Conservation (phyloP, 1,284 basidiomycete genomes). For the Clitocybe nebularis region DNA sequence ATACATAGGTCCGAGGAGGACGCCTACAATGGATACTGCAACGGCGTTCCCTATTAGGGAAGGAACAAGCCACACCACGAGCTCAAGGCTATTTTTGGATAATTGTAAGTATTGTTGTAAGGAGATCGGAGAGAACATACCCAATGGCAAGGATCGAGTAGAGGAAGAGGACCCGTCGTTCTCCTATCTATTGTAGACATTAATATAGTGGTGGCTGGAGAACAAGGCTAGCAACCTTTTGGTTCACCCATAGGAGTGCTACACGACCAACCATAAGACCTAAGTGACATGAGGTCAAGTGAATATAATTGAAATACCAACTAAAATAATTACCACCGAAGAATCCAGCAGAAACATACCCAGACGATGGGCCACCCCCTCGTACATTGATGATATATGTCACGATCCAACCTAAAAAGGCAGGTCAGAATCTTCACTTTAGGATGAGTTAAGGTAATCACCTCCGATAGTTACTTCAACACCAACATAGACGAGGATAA, state of each 20-base stretch:
- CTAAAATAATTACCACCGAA: constrained; percentile 37
- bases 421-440: background rate
- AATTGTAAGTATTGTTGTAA: background rate
- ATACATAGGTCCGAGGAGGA: constrained; percentile 58
- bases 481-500: constrained; percentile 63
- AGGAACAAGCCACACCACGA: constrained; percentile 62
- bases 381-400: constrained; percentile 50
- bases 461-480: constrained; percentile 64
- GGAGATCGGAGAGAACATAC: constrained; percentile 27
- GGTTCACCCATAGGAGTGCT: constrained; percentile 53
- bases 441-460: constrained; percentile 18
- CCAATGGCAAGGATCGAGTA: constrained; percentile 50
- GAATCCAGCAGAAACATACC: constrained; percentile 52
- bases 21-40: constrained; percentile 54
- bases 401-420: constrained; percentile 52
- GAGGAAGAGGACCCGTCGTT: constrained; percentile 48
- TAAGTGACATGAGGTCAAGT: constrained; percentile 13
- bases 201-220: background rate
- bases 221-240: constrained; percentile 32
- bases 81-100: constrained; percentile 44
- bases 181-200: constrained; percentile 39
- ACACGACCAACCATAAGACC: constrained; percentile 58
- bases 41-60: constrained; percentile 57
- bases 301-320: background rate
- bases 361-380: constrained; percentile 43